Evolutionary conservation across 2,329 filamentous ascomycete species (phyloP).

Genomic region (Exophiala alcalophila): DNA sequence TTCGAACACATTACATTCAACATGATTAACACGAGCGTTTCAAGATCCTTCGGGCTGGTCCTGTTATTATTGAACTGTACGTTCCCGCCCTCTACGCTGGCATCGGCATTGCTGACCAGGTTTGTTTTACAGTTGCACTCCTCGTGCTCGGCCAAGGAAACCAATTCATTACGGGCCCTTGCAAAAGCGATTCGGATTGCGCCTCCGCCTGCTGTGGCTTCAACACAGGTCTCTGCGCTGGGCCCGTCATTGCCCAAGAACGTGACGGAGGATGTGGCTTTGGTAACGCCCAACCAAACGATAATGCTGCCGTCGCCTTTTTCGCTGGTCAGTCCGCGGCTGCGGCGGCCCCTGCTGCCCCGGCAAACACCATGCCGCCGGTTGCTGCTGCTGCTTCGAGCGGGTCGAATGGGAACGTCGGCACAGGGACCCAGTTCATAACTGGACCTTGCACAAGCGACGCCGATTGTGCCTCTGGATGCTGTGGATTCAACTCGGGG

Average conservation of each 20-base stretch:
- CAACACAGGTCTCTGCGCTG: slow-evolving; percentile 31
- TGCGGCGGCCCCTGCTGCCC: slow-evolving; percentile 4
- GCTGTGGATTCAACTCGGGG: slow-evolving; percentile 33
- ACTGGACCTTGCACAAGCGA: slow-evolving; percentile 31
- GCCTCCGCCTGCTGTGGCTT: slow-evolving; percentile 33
- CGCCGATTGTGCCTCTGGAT: slow-evolving; percentile 32
- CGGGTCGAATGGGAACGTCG: slow-evolving; percentile 9
- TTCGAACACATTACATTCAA: slow-evolving; percentile 7
- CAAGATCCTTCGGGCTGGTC: slow-evolving; percentile 9
- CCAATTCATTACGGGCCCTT: slow-evolving; percentile 34
- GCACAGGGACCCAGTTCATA: slow-evolving; percentile 32
- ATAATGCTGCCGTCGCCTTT: slow-evolving; percentile 28
- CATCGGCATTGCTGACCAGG: neutral
- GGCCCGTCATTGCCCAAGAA: slow-evolving; percentile 29
- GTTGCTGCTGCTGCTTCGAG: neutral
- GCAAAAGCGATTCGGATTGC: slow-evolving; percentile 31
- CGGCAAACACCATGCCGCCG: slow-evolving; percentile 3
- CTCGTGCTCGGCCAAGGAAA: slow-evolving; percentile 24
- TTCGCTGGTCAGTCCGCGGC: slow-evolving; percentile 19
- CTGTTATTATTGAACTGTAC: slow-evolving; percentile 22
- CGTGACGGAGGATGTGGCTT: slow-evolving; percentile 31
- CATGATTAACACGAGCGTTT: slow-evolving; percentile 13
- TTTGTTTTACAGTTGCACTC: slow-evolving; percentile 12
- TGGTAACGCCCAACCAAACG: slow-evolving; percentile 28
- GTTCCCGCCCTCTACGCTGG: neutral